Conservation (phyloP, 2,329 filamentous ascomycete species). For the Neocucurbitaria cava region DNA sequence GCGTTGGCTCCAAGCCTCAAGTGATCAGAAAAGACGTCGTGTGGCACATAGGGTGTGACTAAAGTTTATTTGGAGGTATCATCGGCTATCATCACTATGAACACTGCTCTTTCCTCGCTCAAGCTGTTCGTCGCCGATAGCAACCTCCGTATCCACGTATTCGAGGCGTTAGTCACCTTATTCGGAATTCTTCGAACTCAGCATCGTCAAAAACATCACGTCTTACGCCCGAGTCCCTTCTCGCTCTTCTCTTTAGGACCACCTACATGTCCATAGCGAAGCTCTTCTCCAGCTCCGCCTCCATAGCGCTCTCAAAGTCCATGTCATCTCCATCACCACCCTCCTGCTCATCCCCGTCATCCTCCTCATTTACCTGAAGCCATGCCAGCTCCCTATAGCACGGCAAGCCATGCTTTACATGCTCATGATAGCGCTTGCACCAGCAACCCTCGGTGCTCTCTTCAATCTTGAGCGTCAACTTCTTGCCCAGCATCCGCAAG, state of each 20-base stretch:
- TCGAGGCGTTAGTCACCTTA: background rate
- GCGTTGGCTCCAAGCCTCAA: slow-evolving; percentile 43
- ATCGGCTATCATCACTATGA: background rate
- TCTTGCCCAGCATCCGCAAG: slow-evolving; percentile 28
- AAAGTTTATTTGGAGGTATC: no score
- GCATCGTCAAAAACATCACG: no score
- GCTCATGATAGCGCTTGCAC: slow-evolving; percentile 44
- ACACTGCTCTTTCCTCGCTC: background rate
- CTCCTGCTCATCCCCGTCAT: background rate
- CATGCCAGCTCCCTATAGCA: slow-evolving; percentile 34
- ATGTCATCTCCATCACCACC: background rate
- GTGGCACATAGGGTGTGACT: background rate
- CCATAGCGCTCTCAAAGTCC: background rate
- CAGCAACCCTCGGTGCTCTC: slow-evolving; percentile 33
- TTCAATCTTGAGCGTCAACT: slow-evolving; percentile 42
- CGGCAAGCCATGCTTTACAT: slow-evolving; percentile 20
- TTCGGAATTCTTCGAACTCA: slow-evolving; percentile 15
- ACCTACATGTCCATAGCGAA: background rate
- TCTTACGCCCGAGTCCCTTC: background rate
- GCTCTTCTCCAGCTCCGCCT: background rate
- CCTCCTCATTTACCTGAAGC: background rate
- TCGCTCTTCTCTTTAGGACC: background rate
- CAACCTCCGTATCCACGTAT: background rate
- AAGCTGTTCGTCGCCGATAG: background rate
- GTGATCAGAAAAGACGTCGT: slow-evolving; percentile 4